Percentiles rank a stretch among this genome's conserved stretches.
Conservation (phyloP, 1,284 basidiomycete species). For the Ustilago crameri region DNA sequence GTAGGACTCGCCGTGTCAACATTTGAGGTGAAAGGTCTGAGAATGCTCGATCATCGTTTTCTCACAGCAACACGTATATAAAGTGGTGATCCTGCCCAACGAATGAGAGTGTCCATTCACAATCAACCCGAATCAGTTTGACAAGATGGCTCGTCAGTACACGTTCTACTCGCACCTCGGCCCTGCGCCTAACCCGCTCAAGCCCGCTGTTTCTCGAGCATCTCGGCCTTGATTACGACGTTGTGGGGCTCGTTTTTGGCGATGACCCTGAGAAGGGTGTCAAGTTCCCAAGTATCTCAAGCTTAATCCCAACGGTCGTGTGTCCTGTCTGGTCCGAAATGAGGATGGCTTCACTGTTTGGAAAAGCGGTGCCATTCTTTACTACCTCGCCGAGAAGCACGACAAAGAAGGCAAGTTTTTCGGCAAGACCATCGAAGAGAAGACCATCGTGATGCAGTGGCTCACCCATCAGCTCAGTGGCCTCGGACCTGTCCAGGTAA, state of each 20-base stretch:
- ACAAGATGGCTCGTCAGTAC: slow-evolving; percentile 49
- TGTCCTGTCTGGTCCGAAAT: slow-evolving; percentile 61
- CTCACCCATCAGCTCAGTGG: slow-evolving; percentile 55
- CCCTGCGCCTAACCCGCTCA: slow-evolving; percentile 61
- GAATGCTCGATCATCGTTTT: neutral
- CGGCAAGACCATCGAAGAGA: slow-evolving; percentile 51
- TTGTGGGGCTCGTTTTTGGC: slow-evolving; percentile 51
- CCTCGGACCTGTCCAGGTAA: too few species aligned
- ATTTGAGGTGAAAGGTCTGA: too few species aligned
- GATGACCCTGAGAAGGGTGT: slow-evolving; percentile 60
- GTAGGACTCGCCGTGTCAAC: neutral
- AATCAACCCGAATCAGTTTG: too few species aligned
- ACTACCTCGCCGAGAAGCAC: slow-evolving; percentile 59
- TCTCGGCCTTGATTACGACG: slow-evolving; percentile 57
- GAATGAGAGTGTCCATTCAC: too few species aligned
- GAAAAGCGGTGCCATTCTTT: slow-evolving; percentile 59
- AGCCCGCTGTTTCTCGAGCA: slow-evolving; percentile 60
- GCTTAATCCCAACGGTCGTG: slow-evolving; percentile 59
- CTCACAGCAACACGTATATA: neutral
- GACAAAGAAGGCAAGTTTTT: slow-evolving; percentile 46
- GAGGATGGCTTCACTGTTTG: slow-evolving; percentile 55
- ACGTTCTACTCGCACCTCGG: slow-evolving; percentile 60
- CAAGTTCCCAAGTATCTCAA: slow-evolving; percentile 58
- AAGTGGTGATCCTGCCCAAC: neutral
- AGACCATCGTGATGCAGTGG: slow-evolving; percentile 52